Evolutionary conservation across 441 rosid species (phyloP).

Genomic region (Isatis lusitanica): DNA sequence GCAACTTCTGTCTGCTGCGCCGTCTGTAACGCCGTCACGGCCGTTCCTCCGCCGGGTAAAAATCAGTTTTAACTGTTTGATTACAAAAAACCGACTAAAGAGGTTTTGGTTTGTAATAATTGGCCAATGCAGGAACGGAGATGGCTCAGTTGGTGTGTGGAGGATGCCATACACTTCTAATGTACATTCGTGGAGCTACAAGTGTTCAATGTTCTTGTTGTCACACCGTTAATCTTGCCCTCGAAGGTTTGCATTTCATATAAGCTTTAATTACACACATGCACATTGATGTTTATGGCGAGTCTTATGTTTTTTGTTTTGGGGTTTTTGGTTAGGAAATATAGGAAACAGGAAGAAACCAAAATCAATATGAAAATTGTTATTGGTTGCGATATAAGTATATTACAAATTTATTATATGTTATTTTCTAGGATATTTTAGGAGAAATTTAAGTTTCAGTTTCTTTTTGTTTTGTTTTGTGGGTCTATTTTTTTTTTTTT

Average conservation of each 20-base stretch:
- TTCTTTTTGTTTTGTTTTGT: neutral
- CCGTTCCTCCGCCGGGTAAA: slow-evolving; percentile 93
- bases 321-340: neutral
- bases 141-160: slow-evolving; percentile 98
- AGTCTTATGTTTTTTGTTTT: neutral
- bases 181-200: slow-evolving; percentile 98
- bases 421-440: neutral
- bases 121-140: slow-evolving; percentile 71
- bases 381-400: neutral
- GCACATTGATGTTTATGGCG: slow-evolving; percentile 7
- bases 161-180: slow-evolving; percentile 93
- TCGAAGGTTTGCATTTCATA: slow-evolving; percentile 58
- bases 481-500: neutral
- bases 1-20: slow-evolving; percentile 98
- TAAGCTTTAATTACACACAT: neutral
- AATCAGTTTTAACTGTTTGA: neutral
- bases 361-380: neutral
- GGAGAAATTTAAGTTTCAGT: neutral
- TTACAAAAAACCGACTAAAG: neutral
- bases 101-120: neutral
- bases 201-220: slow-evolving; percentile 98
- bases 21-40: slow-evolving; percentile 96
- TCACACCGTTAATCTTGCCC: slow-evolving; percentile 89
- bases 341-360: neutral
- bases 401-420: neutral